These are phyloP conservation scores for Psophocarpus tetragonolobus DNA, from an alignment of 306 rosid species.

Conservation along the genomic window DNA sequence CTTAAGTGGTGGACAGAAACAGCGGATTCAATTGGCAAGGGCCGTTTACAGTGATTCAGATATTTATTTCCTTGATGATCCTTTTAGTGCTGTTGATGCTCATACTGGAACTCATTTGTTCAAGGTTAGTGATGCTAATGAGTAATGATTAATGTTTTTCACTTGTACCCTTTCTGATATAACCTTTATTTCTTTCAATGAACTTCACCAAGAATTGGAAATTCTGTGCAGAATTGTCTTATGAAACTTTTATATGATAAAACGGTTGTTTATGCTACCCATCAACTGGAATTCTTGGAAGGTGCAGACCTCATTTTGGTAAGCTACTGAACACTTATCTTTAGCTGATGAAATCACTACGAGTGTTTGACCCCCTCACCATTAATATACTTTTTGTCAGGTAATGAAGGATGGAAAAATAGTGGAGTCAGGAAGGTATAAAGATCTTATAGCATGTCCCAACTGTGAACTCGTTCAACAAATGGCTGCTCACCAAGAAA, in stretches of 20 bases:
- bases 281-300: conserved; percentile 87
- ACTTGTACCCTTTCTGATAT: background rate
- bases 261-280: conserved; percentile 88
- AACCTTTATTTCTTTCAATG: background rate
- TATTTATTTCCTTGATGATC: conserved; percentile 87
- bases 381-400: conserved; percentile 36
- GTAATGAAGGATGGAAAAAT: conserved; percentile 80
- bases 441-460: conserved; percentile 60
- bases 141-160: background rate
- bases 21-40: conserved; percentile 87
- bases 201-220: conserved; percentile 13
- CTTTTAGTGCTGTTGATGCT: conserved; percentile 97
- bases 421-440: conserved; percentile 70
- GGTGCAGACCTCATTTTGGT: conserved; percentile 82
- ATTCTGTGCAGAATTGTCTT: conserved; percentile 79
- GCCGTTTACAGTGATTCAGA: conserved; percentile 87
- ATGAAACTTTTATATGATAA: conserved; percentile 68
- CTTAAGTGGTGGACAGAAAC: conserved; percentile 96
- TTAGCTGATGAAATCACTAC: background rate
- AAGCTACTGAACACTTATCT: conserved; percentile 32
- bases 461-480: conserved; percentile 70
- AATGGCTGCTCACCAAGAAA: conserved; percentile 78
- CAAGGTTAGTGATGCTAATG: conserved; percentile 48
- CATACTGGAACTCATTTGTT: conserved; percentile 83
- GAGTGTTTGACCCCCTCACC: background rate